These are phyloP conservation scores for Nicotiana noctiflora DNA, from an alignment of 257 asterid species.

Conservation along the genomic window DNA sequence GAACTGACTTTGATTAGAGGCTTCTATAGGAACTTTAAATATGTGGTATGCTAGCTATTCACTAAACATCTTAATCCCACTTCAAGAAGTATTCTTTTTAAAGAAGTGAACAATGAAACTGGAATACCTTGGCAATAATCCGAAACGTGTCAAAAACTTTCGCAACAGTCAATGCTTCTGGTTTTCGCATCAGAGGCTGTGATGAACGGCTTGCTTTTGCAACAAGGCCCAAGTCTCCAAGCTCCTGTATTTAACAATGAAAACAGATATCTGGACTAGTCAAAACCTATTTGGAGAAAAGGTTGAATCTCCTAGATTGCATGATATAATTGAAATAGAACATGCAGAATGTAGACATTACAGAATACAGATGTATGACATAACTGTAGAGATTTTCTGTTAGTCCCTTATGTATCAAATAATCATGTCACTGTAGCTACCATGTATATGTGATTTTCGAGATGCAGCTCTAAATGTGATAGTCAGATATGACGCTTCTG, in stretches of 20 bases:
- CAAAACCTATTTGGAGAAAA: neutral
- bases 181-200: conserved; percentile 81
- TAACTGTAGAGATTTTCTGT: neutral
- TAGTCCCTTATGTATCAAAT: neutral
- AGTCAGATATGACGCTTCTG: neutral
- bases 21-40: neutral
- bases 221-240: conserved; percentile 92
- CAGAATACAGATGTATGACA: neutral
- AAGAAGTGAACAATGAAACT: neutral
- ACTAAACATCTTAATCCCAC: neutral
- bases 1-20: neutral
- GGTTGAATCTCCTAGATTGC: neutral
- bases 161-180: conserved; percentile 65
- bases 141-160: conserved; percentile 81
- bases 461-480: neutral
- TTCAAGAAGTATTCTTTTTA: neutral
- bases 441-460: neutral
- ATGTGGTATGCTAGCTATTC: neutral
- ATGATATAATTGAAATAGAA: neutral
- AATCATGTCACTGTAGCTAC: neutral
- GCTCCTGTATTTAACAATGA: conserved; percentile 39
- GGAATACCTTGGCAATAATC: conserved; percentile 72
- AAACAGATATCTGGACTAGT: neutral
- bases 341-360: neutral
- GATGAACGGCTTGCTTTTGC: conserved; percentile 93